Base-by-base conservation (phyloP, 2,329 filamentous ascomycete species). In the Zasmidium cellare region DNA sequence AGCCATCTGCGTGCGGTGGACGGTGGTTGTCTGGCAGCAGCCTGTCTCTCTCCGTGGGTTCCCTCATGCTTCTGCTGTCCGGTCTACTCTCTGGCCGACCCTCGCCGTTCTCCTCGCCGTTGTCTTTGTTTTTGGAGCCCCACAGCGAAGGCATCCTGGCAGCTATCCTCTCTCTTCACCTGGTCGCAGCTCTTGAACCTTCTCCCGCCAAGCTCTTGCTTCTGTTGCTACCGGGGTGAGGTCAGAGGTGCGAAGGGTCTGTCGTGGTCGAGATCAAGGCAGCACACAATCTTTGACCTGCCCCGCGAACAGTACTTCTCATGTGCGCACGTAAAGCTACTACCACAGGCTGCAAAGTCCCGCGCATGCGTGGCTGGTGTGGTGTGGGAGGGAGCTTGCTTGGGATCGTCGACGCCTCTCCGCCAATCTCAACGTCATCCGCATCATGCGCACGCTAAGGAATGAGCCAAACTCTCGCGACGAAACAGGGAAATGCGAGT, bases 1-100 rank as follows among this genome's bases (percentile, higher is more conserved):
- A 92, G 51, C 80, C 81, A 70, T 89, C 83, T 46, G 85, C 77
- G 57, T 86, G 83, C n/a, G 77, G 77, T 67, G 87, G 88, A 38
- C 72, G 70, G 23, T 69, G 73, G 53, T 71, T 65, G 18, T 68
- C 65, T 41, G 87, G 87, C 23, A 96, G 82, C 65, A 96, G 80
- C 25, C 89, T 83, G 41, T 84, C 85, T 60, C 83, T 75, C 73
- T 89, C 86, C 60, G 83, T 80, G 20, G 83, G 78, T 56, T 85
- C 80, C 49, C 70, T 67, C 59, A 65, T 66, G 45, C n/a, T 57
- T 35, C 55, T 57, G 55, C 48, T 56, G 45, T 46, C 47, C 7
- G 28, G 46, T 52, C 64, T 62, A 53, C 60, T 60, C 45, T 58
- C 49, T 24, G 64, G 48, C 58, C 69, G 65, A 69, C 65, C 65